phyloP scores from a whole-genome alignment of 371 early-diverging fungal species.

The Actinomucor elegans region DNA sequence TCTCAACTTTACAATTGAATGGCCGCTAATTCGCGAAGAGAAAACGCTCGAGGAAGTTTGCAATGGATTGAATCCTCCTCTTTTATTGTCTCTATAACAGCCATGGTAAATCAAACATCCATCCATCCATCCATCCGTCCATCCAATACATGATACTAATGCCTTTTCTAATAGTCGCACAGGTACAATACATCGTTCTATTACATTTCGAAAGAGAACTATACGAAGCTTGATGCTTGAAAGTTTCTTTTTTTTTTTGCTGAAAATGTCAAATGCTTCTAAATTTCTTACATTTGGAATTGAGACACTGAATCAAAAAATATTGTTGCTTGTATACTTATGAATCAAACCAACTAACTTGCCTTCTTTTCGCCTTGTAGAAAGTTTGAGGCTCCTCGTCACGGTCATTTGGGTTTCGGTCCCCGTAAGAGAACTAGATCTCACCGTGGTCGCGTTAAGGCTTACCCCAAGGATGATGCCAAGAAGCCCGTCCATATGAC shows the following conservation, averaged over 20 bases:
- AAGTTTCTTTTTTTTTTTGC: background rate
- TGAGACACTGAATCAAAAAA: too few species aligned
- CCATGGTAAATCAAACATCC: conserved; percentile 17
- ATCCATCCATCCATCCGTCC: conserved; percentile 32
- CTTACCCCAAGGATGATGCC: conserved; percentile 98
- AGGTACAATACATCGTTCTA: conserved; percentile 13
- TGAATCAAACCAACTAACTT: conserved; percentile 8
- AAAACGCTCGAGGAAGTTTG: background rate
- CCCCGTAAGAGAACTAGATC: conserved; percentile 98
- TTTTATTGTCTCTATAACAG: conserved; percentile 29
- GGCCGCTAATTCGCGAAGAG: too few species aligned
- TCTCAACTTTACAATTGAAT: too few species aligned
- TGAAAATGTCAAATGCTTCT: too few species aligned
- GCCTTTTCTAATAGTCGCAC: conserved; percentile 19
- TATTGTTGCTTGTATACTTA: too few species aligned
- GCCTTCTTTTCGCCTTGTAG: background rate
- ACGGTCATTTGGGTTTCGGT: conserved; percentile 99
- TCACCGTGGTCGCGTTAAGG: conserved; percentile 96
- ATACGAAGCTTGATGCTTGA: too few species aligned
- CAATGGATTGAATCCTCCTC: conserved; percentile 11
- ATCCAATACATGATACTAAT: conserved; percentile 17
- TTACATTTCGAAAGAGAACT: too few species aligned
- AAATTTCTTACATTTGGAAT: too few species aligned
- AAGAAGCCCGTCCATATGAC: conserved; percentile 98
- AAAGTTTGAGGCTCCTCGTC: conserved; percentile 76